phyloP scores from a whole-genome alignment of 257 asterid species.

The Fraxinus americana region DNA sequence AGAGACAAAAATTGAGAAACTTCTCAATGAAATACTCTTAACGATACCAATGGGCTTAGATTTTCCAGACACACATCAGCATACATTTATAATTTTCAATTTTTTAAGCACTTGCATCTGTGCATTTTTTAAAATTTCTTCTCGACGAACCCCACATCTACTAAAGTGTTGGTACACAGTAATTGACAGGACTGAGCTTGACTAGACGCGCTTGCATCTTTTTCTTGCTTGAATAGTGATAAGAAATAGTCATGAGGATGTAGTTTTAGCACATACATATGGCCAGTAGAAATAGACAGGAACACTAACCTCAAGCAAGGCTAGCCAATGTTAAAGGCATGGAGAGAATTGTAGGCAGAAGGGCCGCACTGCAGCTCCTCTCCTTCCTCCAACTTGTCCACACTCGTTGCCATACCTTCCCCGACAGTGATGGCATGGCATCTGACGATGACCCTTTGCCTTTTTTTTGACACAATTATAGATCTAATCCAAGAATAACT shows the following conservation, averaged over 20 bases:
- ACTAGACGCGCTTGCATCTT: neutral
- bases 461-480: constrained; percentile 39
- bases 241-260: neutral
- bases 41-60: neutral
- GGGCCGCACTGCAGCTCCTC: constrained; percentile 94
- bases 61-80: neutral
- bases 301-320: constrained; percentile 74
- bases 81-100: neutral
- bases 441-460: constrained; percentile 66
- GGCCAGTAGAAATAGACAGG: neutral
- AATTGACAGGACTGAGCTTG: neutral
- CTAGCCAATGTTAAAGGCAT: constrained; percentile 85
- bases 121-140: too few relatives aligned
- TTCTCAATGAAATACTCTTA: neutral
- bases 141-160: too few relatives aligned
- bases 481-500: too few relatives aligned
- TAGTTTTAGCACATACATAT: neutral
- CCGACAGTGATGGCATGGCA: constrained; percentile 45
- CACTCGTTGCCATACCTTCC: constrained; percentile 92
- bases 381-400: constrained; percentile 82
- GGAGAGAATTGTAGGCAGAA: constrained; percentile 84
- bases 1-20: neutral
- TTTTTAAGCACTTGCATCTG: too few relatives aligned
- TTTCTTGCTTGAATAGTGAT: neutral
- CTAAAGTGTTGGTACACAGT: neutral